phyloP scores from a whole-genome alignment of 1,284 basidiomycete species.

The Irpex sp. region DNA sequence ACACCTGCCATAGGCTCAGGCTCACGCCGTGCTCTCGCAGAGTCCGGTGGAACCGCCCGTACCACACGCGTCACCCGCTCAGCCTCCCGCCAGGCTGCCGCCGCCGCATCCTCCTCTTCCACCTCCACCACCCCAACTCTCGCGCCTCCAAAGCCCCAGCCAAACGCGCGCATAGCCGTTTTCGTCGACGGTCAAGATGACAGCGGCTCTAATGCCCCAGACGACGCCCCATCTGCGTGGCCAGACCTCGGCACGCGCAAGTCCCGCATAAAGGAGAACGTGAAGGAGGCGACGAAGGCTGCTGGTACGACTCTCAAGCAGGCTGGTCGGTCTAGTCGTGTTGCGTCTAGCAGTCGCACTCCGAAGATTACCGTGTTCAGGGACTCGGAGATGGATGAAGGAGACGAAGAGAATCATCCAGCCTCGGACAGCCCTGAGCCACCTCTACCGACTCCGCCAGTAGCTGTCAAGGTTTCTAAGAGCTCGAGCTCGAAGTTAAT shows the following conservation, averaged over 20 bases:
- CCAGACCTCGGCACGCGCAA: conserved; percentile 70
- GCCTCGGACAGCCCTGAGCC: not conserved
- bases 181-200: conserved; percentile 58
- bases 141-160: conserved; percentile 25
- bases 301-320: conserved; percentile 60
- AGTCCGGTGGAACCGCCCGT: conserved; percentile 22
- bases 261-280: conserved; percentile 69
- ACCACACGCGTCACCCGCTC: conserved; percentile 16
- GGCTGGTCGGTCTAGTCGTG: conserved; percentile 46
- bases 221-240: conserved; percentile 36
- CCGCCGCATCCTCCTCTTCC: conserved; percentile 13
- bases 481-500: not conserved
- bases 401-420: not conserved
- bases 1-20: conserved; percentile 7
- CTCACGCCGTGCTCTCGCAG: conserved; percentile 32
- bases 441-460: not conserved
- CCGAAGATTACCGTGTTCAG: conserved; percentile 51
- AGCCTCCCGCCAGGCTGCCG: conserved; percentile 14
- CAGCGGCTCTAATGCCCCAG: conserved; percentile 17
- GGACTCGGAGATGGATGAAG: conserved; percentile 36
- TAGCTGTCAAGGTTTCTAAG: not conserved
- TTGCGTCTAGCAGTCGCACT: conserved; percentile 34
- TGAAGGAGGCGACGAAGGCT: conserved; percentile 59
- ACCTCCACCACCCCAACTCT: conserved; percentile 9
- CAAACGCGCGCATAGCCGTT: conserved; percentile 57